Conservation (phyloP, 2,329 filamentous ascomycete genomes). For the Xylariaceae sp. region DNA sequence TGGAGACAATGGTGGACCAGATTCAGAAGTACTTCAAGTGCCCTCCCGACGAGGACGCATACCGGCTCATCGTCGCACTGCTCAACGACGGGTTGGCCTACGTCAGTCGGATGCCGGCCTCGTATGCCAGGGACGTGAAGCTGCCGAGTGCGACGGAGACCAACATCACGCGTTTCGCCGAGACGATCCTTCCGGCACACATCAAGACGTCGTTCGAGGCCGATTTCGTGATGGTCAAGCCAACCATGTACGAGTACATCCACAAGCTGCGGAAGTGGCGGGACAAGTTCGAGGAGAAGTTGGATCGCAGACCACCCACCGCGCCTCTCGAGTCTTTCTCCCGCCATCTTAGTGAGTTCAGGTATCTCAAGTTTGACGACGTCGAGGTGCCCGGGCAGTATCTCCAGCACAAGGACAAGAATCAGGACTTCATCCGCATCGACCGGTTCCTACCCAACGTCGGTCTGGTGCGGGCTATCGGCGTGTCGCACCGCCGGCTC, state of each 20-base stretch:
- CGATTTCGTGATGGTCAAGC: conserved; percentile 94
- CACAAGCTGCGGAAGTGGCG: conserved; percentile 94
- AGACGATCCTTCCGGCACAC: conserved; percentile 89
- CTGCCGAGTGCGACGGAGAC: conserved; percentile 84
- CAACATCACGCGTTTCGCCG: conserved; percentile 93
- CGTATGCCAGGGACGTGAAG: conserved; percentile 87
- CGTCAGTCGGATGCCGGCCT: conserved; percentile 77
- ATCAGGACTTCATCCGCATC: conserved; percentile 95
- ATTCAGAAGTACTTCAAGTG: conserved; percentile 99
- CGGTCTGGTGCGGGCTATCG: conserved; percentile 84
- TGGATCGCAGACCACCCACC: conserved; percentile 72
- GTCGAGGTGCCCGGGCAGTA: conserved; percentile 98
- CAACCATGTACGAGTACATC: conserved; percentile 98
- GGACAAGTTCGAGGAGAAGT: conserved; percentile 95
- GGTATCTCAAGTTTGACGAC: conserved; percentile 97
- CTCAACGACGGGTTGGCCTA: conserved; percentile 94
- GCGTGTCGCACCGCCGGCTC: conserved; percentile 83
- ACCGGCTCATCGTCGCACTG: conserved; percentile 92
- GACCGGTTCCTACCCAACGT: conserved; percentile 95
- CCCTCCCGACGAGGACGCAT: conserved; percentile 95
- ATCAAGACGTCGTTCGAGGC: conserved; percentile 94
- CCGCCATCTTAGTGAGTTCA: conserved; percentile 89
- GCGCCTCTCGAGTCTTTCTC: conserved; percentile 80
- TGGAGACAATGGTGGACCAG: conserved; percentile 99
- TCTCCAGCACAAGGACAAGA: conserved; percentile 95